Conservation (phyloP, 331 rosid genomes). For the Quercus tomentella region DNA sequence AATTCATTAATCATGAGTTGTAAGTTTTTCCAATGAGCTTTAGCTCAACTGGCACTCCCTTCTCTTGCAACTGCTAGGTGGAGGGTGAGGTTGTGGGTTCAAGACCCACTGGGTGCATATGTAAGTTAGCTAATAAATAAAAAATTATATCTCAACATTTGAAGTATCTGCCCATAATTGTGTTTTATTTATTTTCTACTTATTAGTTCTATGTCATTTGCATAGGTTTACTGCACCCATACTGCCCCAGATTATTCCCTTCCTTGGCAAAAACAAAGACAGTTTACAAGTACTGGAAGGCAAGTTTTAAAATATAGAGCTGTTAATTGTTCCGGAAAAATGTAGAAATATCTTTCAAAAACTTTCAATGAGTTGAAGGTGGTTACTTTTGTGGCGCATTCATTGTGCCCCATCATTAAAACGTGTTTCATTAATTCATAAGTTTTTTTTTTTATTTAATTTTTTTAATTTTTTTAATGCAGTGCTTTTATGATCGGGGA, state of each 20-base stretch:
- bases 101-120: too few relatives aligned
- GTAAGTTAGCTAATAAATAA: too few relatives aligned
- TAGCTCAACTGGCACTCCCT: too few relatives aligned
- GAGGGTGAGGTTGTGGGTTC: too few relatives aligned
- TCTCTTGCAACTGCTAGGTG: too few relatives aligned
- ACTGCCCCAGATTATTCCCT: slow-evolving; percentile 96
- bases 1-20: neutral
- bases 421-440: neutral
- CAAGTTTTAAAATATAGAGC: slow-evolving; percentile 38
- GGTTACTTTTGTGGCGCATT: neutral
- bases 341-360: neutral
- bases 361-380: neutral
- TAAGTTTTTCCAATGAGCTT: neutral
- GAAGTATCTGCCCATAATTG: neutral
- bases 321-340: neutral
- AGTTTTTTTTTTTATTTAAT: neutral
- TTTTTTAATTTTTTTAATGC: slow-evolving; percentile 30
- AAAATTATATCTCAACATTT: neutral
- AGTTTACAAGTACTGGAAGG: slow-evolving; percentile 96
- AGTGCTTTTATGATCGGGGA: slow-evolving; percentile 95
- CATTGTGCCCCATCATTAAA: neutral
- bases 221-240: slow-evolving; percentile 95
- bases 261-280: slow-evolving; percentile 99
- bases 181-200: neutral
- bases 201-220: slow-evolving; percentile 11